Evolutionary conservation across 805 yeast genomes (phyloP).

Genomic region (Metschnikowia drakensbergensis): DNA sequence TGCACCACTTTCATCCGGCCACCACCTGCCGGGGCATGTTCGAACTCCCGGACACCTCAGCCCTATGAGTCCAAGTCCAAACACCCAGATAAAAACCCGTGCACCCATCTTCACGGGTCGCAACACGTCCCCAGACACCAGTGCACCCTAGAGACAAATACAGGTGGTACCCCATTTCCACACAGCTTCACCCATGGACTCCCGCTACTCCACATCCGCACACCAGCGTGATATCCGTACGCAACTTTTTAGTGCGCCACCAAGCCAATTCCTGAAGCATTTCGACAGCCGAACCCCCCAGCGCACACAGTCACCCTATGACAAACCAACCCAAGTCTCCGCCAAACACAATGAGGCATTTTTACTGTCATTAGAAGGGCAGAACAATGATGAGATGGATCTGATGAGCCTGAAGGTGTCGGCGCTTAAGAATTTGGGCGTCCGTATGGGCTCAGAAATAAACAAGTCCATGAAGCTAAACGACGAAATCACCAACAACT

Average conservation of each 20-base stretch:
- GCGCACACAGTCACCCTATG: slow-evolving; percentile 39
- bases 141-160: background rate
- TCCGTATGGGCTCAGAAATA: slow-evolving; percentile 42
- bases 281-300: slow-evolving; percentile 20
- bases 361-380: slow-evolving; percentile 42
- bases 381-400: slow-evolving; percentile 40
- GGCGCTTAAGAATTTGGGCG: slow-evolving; percentile 39
- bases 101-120: background rate
- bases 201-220: slow-evolving; percentile 23
- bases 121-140: background rate
- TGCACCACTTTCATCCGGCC: no score
- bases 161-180: background rate
- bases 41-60: no score
- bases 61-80: no score
- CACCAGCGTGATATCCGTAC: slow-evolving; percentile 43
- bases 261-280: slow-evolving; percentile 9
- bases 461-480: slow-evolving; percentile 38
- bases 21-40: no score
- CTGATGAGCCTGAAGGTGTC: slow-evolving; percentile 40
- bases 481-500: slow-evolving; percentile 38
- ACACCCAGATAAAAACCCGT: background rate
- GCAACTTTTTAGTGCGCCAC: slow-evolving; percentile 32
- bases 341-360: slow-evolving; percentile 42
- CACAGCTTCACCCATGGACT: slow-evolving; percentile 11
- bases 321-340: slow-evolving; percentile 22